Conservation (phyloP, 371 early-diverging fungal species). For the Dichotomocladium elegans region DNA sequence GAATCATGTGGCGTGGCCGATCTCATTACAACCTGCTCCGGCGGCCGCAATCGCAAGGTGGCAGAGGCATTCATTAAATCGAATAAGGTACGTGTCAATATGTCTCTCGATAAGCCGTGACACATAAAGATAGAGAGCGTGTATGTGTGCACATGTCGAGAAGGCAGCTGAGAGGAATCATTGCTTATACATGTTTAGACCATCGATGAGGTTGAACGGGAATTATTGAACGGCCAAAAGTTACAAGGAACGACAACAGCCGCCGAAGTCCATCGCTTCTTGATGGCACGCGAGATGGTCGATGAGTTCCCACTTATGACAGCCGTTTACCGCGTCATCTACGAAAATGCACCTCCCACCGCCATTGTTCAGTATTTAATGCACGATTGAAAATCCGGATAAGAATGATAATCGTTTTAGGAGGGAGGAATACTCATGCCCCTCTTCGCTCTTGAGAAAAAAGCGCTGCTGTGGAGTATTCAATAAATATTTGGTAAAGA, state of each 20-base stretch:
- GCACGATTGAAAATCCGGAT: neutral
- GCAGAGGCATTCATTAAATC: conserved; percentile 83
- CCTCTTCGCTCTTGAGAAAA: no score
- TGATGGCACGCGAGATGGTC: conserved; percentile 56
- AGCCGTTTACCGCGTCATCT: conserved; percentile 84
- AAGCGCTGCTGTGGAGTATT: no score
- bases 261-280: conserved; percentile 80
- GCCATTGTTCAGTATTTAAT: conserved; percentile 14
- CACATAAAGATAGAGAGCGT: neutral
- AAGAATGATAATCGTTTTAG: no score
- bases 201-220: conserved; percentile 82
- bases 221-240: conserved; percentile 93
- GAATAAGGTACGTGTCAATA: conserved; percentile 47
- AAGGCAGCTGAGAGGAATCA: neutral
- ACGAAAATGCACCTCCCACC: conserved; percentile 52
- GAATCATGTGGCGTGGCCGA: conserved; percentile 81
- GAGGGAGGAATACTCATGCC: no score
- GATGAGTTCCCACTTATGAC: conserved; percentile 83
- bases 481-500: no score
- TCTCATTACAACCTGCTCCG: conserved; percentile 90
- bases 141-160: neutral
- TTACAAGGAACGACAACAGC: conserved; percentile 97
- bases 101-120: no score
- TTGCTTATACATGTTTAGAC: conserved; percentile 22
- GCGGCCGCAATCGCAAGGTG: conserved; percentile 90